Evolutionary conservation across 768 basidiomycete species (phyloP), one percentile per base, ranked within the genome.

Genomic region (Suillus hirtellus): DNA sequence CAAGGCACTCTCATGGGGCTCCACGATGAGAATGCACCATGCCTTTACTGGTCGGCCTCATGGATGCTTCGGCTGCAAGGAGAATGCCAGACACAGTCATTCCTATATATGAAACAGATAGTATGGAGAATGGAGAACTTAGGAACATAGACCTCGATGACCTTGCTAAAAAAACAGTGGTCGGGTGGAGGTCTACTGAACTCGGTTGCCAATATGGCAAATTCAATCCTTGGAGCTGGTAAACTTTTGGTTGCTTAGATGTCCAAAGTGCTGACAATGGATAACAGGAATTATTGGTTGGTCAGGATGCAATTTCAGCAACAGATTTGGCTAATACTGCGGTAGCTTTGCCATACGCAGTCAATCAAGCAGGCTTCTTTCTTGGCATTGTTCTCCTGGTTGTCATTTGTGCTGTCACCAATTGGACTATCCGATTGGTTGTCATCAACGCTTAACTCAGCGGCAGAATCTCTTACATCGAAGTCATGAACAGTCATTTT

Each of bases 341-440:
- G 17, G 17, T 62, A 94, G 95, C 95, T 56, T 79, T 99, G 11
- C 97, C 97, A 1, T 99, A 98, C 72, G 96, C 97, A 43, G 78
- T 99, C 59, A 86, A 89, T 67, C 93, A 96, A 80, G 96, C 97
- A 38, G 97, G 97, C 2, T 95, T 99, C 77, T 83, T 97, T 68
- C 86, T 86, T 1, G 97, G 97, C 12, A 76, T 97, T 27, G 35
- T 90, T n/a, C 83, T 99, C 1, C 83, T 99, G 31, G 79, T 95
- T 35, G 74, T 88, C 0, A 80, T 99, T 12, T 96, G 92, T 59
- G 82, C 75, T 21, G 84, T 98, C 46, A 98, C 97, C 21, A 92
- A 93, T 75, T 97, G 96, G 96, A 99, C 97, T 3, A 97, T 99
- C 61, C 89, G 95, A 19, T 86, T 99, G 37, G 96, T 99, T 60